Percentiles rank a stretch among this genome's conserved stretches.
Evolutionary conservation across 2,329 filamentous ascomycete species (phyloP).

Genomic region (Fusarium heterosporum): DNA sequence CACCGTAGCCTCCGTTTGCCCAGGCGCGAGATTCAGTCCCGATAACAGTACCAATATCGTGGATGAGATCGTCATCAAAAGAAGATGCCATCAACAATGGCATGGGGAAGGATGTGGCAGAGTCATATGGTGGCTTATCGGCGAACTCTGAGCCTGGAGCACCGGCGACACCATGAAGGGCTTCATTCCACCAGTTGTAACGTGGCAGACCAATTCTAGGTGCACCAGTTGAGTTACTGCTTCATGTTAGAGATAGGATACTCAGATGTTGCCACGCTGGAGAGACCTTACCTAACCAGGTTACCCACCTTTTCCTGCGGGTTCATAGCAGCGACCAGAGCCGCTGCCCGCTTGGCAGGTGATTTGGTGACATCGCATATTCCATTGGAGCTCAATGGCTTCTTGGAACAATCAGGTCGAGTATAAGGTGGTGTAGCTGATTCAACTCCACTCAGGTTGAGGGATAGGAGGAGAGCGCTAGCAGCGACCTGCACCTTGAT

Average conservation of each 20-base stretch:
- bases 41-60: neutral
- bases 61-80: conserved; percentile 1
- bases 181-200: conserved; percentile 27
- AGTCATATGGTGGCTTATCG: neutral
- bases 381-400: conserved; percentile 2
- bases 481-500: conserved; percentile 2
- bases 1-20: neutral
- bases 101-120: conserved; percentile 4
- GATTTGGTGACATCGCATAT: neutral
- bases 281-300: neutral
- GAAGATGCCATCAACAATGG: conserved; percentile 1
- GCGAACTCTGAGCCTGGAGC: neutral
- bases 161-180: neutral
- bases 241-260: accelerated
- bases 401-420: neutral
- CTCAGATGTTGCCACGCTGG: accelerated
- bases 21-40: conserved; percentile 6
- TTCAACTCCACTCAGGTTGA: neutral
- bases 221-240: conserved; percentile 6
- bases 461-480: neutral
- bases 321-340: neutral
- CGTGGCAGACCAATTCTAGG: conserved; percentile 5
- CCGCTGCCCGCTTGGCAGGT: neutral
- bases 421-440: neutral
- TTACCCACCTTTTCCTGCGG: conserved; percentile 4